Evolutionary conservation across 257 asterid species (phyloP), one percentile per base, ranked within the genome.

Genomic region (Nicotiana paniculata): DNA sequence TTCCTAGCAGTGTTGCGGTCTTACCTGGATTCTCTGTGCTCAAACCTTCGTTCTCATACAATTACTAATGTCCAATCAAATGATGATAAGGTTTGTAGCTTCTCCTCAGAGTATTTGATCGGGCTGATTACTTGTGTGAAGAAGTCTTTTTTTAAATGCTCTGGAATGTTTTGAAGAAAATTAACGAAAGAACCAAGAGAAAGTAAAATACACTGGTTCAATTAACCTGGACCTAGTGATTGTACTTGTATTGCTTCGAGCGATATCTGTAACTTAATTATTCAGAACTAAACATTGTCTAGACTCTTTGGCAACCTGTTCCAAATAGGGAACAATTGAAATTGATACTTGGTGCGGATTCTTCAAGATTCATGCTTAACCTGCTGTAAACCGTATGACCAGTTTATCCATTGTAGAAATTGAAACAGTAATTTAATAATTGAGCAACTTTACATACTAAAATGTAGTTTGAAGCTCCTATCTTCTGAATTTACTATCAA

Each of bases 31-130:
- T 88, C 93, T 59, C 91, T 96, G 51, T 96, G 98, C 87, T 91
- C 90, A 32, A 92, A 90, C 85, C 91, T 96, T 81, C 97, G 98
- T 17, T 93, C 98, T 77, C 99, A 96, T 85, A 96, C 99, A 72
- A 96, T 96, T 81, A 96, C 99, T 61, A 96, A 96, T 81, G 98
- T 96, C 83, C 99, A 96, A 88, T 96, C 99, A 59, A 96, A 96
- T 75, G 93, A 96, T 82, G 99, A 96, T 83, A 96, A 96, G 99
- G 99, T 94, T 64, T 58, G 89, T 79, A 54, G 13, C 84, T 82
- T 63, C 80, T 82, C 5, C n/a, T 18, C 9, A 53, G 39, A 81
- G 48, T 81, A 37, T 46, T 21, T 21, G 4, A 28, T 62, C 10
- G 17, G 28, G 26, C 46, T 28, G 46, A 51, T 35, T 75, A 46